Percentiles rank a stretch among this genome's conserved stretches.
phyloP scores from a whole-genome alignment of 345 rosid species.

The Raphanus raphanistrum region DNA sequence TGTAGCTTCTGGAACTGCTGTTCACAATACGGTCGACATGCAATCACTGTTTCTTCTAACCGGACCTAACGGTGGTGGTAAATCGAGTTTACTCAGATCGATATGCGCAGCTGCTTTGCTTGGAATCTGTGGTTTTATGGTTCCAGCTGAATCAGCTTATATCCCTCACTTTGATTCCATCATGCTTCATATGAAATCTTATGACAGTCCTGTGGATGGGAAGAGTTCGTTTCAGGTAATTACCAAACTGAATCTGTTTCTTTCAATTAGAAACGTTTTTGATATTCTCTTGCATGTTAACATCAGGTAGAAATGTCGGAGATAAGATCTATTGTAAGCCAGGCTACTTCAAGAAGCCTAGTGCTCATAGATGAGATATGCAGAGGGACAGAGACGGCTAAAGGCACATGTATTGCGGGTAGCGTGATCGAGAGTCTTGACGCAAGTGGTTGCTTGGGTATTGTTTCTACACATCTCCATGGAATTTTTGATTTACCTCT shows the following conservation, averaged over 20 bases:
- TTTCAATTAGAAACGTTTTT: not conserved
- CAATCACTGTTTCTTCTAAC: constrained; percentile 78
- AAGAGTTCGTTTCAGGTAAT: constrained; percentile 96
- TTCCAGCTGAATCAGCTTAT: constrained; percentile 83
- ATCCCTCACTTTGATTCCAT: constrained; percentile 89
- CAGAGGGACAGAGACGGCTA: constrained; percentile 95
- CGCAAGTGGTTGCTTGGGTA: constrained; percentile 80
- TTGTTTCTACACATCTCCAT: constrained; percentile 94
- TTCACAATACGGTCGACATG: constrained; percentile 82
- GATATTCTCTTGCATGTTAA: not conserved
- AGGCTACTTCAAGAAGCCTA: constrained; percentile 81
- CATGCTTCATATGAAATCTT: constrained; percentile 99
- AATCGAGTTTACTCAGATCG: constrained; percentile 96
- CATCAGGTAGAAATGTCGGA: constrained; percentile 96
- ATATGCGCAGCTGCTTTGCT: constrained; percentile 90
- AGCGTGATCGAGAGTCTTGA: constrained; percentile 83
- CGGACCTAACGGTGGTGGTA: constrained; percentile 99
- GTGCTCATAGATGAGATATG: constrained; percentile 95
- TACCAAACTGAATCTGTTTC: constrained; percentile 13
- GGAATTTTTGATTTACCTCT: constrained; percentile 79
- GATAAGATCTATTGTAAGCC: constrained; percentile 68
- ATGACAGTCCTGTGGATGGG: constrained; percentile 95
- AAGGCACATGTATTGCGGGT: constrained; percentile 97
- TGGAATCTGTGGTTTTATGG: constrained; percentile 92
- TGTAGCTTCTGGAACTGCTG: constrained; percentile 78